Conservation (phyloP, 345 rosid species). For the Rhizophora mangle region DNA sequence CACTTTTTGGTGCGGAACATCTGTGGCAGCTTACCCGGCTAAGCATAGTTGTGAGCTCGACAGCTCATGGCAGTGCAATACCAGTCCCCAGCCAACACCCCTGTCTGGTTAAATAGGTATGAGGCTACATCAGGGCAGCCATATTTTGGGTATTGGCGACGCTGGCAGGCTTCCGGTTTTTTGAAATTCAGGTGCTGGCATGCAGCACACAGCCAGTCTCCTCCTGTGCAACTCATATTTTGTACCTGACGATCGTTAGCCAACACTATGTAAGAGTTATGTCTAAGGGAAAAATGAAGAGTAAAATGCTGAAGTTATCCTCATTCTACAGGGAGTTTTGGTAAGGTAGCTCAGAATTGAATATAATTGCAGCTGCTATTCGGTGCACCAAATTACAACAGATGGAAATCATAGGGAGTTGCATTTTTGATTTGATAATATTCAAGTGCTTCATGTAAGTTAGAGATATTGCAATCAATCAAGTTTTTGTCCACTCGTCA, state of each 20-base stretch:
- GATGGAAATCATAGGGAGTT: too few species aligned
- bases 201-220: constrained; percentile 82
- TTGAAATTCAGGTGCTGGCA: constrained; percentile 77
- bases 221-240: constrained; percentile 74
- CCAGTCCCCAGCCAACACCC: constrained; percentile 78
- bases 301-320: too few species aligned
- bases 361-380: too few species aligned
- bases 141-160: constrained; percentile 59
- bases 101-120: constrained; percentile 47
- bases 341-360: too few species aligned
- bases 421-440: too few species aligned
- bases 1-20: constrained; percentile 62
- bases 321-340: too few species aligned
- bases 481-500: too few species aligned
- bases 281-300: too few species aligned
- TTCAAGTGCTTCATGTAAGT: too few species aligned
- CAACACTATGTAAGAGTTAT: background rate
- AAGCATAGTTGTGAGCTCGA: constrained; percentile 72
- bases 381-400: too few species aligned
- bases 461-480: too few species aligned
- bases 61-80: constrained; percentile 59
- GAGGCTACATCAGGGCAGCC: constrained; percentile 76
- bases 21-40: constrained; percentile 64
- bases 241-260: constrained; percentile 8
- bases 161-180: constrained; percentile 65